Conservation (phyloP, 257 asterid genomes). For the Misopates orontium region DNA sequence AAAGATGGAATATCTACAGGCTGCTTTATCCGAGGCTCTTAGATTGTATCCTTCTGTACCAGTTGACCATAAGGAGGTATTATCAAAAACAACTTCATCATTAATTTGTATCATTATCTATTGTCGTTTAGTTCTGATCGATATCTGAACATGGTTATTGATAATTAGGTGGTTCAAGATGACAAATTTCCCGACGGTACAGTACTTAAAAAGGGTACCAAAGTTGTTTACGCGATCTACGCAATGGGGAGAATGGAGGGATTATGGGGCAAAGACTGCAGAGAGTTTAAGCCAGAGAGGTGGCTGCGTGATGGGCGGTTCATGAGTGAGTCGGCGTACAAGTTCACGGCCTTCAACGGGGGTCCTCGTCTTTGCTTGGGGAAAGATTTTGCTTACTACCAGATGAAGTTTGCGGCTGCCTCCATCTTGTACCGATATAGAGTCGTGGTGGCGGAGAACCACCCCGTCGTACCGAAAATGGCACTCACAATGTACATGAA, state of each 20-base stretch:
- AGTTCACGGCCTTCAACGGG: slow-evolving; percentile 91
- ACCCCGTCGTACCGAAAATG: slow-evolving; percentile 75
- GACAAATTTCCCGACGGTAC: slow-evolving; percentile 93
- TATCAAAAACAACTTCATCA: too few relatives aligned
- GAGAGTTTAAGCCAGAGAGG: slow-evolving; percentile 81
- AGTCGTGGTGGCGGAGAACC: slow-evolving; percentile 52
- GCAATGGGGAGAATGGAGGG: slow-evolving; percentile 92
- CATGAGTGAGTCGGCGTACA: slow-evolving; percentile 90
- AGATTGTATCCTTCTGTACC: slow-evolving; percentile 95
- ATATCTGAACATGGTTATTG: too few relatives aligned
- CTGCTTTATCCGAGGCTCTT: slow-evolving; percentile 87
- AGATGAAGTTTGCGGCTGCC: slow-evolving; percentile 90
- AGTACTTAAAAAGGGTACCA: slow-evolving; percentile 75
- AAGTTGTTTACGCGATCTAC: slow-evolving; percentile 85
- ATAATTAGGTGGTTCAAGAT: slow-evolving; percentile 64
- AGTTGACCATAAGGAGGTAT: slow-evolving; percentile 95
- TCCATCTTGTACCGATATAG: slow-evolving; percentile 64
- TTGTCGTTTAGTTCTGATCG: too few relatives aligned
- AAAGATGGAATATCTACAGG: slow-evolving; percentile 96
- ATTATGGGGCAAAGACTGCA: slow-evolving; percentile 88
- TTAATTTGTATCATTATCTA: too few relatives aligned
- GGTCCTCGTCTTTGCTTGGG: slow-evolving; percentile 96
- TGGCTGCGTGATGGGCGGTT: slow-evolving; percentile 83
- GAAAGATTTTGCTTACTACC: slow-evolving; percentile 90
- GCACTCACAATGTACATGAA: slow-evolving; percentile 92